Evolutionary conservation across 2,329 filamentous ascomycete genomes (phyloP).

Genomic region (Cephalotrichum gorgonifer): DNA sequence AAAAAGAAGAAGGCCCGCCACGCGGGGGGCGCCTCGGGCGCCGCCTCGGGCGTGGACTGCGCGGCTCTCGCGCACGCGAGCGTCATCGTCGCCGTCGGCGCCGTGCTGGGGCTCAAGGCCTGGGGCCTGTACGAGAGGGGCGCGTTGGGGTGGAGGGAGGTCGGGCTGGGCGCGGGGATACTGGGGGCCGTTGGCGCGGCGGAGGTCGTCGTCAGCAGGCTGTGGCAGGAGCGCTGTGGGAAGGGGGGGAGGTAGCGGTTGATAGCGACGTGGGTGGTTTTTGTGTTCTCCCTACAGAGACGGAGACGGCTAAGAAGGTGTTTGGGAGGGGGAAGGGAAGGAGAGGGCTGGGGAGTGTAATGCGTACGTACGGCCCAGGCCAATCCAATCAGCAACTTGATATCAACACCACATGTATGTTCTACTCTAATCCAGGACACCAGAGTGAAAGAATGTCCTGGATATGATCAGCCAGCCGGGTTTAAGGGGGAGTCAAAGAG

Average conservation of each 20-base stretch:
- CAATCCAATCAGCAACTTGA: too few species aligned
- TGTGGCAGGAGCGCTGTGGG: conserved; percentile 1
- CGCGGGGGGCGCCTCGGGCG: conserved; percentile 46
- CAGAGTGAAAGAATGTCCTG: too few species aligned
- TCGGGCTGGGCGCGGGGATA: conserved; percentile 40
- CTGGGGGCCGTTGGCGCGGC: conserved; percentile 36
- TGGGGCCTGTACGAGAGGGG: conserved; percentile 41
- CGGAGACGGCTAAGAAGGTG: too few species aligned
- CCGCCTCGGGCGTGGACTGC: conserved; percentile 14
- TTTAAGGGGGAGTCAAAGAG: too few species aligned
- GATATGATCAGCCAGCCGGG: too few species aligned
- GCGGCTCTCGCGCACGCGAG: conserved; percentile 34
- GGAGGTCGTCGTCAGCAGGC: conserved; percentile 37
- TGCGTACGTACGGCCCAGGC: too few species aligned
- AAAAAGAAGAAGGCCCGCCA: conserved; percentile 34
- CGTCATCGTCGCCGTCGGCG: conserved; percentile 40
- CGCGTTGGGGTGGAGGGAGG: conserved; percentile 36
- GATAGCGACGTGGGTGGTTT: not conserved
- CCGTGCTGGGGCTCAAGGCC: conserved; percentile 43
- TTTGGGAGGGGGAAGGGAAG: too few species aligned
- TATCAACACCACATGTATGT: too few species aligned
- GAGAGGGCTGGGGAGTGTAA: too few species aligned
- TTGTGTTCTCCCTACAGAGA: too few species aligned
- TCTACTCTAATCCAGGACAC: too few species aligned
- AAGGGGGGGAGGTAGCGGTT: not conserved